Evolutionary conservation across 371 early-diverging fungal species (phyloP).

Genomic region (Dinochytrium kinnereticum): DNA sequence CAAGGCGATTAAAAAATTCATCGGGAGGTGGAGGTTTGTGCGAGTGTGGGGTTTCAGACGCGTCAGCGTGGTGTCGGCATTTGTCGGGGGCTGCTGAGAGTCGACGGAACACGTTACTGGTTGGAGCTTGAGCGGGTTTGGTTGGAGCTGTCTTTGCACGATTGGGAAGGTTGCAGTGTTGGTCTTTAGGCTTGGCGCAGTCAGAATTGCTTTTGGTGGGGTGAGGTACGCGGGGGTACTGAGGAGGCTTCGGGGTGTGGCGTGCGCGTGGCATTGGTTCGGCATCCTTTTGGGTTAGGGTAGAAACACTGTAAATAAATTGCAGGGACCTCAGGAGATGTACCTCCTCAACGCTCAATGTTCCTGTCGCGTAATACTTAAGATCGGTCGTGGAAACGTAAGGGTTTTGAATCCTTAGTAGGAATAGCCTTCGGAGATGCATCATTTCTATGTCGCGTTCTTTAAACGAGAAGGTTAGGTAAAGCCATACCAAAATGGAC

Average conservation of each 20-base stretch:
- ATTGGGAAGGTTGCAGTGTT: neutral
- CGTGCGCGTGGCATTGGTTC: conserved; percentile 2
- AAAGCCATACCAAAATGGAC: no score
- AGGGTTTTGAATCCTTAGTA: conserved; percentile 28
- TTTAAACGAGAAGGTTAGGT: no score
- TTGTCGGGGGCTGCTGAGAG: conserved; percentile 13
- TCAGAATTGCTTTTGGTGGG: neutral
- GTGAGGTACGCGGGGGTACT: no score
- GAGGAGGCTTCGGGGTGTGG: neutral
- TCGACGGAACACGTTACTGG: conserved; percentile 15
- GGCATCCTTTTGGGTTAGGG: neutral
- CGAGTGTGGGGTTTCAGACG: neutral
- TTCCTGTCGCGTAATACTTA: conserved; percentile 4
- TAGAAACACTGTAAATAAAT: neutral
- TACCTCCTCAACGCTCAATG: conserved; percentile 3
- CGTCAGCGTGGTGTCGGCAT: conserved; percentile 12
- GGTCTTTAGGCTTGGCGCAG: conserved; percentile 8
- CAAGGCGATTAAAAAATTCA: conserved; percentile 20
- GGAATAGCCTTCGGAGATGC: conserved; percentile 26
- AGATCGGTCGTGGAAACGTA: conserved; percentile 21
- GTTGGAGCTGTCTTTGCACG: conserved; percentile 19
- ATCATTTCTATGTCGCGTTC: conserved; percentile 30
- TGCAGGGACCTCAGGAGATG: neutral
- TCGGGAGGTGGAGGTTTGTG: neutral
- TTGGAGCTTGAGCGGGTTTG: conserved; percentile 3